A percentile compares a stretch with the other conserved stretches of the same genome.
Evolutionary conservation across 768 basidiomycete genomes (phyloP).

Genomic region (Xerocomellus dryophilus): DNA sequence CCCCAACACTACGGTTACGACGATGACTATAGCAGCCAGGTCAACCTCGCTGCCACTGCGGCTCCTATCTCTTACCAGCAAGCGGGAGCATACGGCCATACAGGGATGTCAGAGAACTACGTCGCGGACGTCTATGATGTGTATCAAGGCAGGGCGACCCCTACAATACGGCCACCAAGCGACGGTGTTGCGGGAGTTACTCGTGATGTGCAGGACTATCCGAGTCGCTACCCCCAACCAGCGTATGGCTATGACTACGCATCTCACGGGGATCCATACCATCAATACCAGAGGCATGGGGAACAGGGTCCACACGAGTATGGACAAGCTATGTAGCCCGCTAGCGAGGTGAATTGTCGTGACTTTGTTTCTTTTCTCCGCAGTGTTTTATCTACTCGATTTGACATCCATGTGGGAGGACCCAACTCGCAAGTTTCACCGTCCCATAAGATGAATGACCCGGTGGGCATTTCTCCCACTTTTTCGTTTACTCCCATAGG

Average conservation of each 20-base stretch:
- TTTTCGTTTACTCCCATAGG: not conserved
- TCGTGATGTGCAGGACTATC: conserved; percentile 41
- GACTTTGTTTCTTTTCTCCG: conserved; percentile 12
- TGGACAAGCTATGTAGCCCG: conserved; percentile 33
- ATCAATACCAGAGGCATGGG: conserved; percentile 30
- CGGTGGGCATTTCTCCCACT: not conserved
- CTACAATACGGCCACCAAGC: conserved; percentile 32
- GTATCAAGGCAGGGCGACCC: conserved; percentile 49
- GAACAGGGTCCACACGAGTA: conserved; percentile 30
- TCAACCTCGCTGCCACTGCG: conserved; percentile 55
- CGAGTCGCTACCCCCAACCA: conserved; percentile 27
- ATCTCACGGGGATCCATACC: conserved; percentile 27
- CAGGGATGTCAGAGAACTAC: conserved; percentile 28
- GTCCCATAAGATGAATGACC: not conserved
- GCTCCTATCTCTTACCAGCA: conserved; percentile 55
- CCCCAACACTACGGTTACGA: conserved; percentile 50
- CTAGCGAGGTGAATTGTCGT: conserved; percentile 16
- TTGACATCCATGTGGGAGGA: conserved; percentile 16
- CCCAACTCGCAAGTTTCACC: not conserved
- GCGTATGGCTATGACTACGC: conserved; percentile 29
- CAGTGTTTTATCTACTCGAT: conserved; percentile 29
- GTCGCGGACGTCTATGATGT: conserved; percentile 50
- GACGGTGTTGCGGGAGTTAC: conserved; percentile 34
- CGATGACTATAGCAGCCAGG: conserved; percentile 66
- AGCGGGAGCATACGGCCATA: conserved; percentile 17